Conservation (phyloP, 345 rosid genomes). For the Lepidium africanum region DNA sequence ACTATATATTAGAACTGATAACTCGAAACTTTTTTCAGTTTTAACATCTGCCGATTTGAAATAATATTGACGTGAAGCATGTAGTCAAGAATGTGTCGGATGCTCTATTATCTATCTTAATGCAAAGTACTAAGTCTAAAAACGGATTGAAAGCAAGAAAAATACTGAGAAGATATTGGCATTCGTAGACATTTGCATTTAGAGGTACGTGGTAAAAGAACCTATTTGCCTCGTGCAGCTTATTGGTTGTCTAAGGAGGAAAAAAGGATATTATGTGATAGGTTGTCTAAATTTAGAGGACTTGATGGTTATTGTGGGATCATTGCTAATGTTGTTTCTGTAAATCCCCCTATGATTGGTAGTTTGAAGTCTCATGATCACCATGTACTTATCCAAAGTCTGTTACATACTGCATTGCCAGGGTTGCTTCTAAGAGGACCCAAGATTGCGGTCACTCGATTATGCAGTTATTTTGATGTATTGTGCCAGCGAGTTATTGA, state of each 20-base stretch:
- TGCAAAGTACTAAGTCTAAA: too few relatives aligned
- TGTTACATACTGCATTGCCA: neutral
- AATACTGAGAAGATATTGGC: too few relatives aligned
- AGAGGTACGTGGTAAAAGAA: neutral
- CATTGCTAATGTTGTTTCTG: neutral
- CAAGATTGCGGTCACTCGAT: neutral
- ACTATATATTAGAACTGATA: too few relatives aligned
- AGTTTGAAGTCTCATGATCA: neutral
- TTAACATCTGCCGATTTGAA: too few relatives aligned
- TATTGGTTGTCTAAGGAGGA: neutral
- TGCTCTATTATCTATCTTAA: too few relatives aligned
- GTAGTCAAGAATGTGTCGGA: too few relatives aligned
- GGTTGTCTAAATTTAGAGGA: neutral
- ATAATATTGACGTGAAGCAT: too few relatives aligned
- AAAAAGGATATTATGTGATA: neutral
- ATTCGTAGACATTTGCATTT: too few relatives aligned
- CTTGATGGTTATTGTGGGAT: neutral
- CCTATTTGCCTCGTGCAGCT: neutral
- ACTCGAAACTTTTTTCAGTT: too few relatives aligned
- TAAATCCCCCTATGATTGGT: neutral
- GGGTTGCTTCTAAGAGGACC: neutral
- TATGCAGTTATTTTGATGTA: neutral
- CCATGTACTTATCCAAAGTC: neutral
- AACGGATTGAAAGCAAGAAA: too few relatives aligned
- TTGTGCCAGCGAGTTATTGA: neutral